Evolutionary conservation across 768 basidiomycete genomes (phyloP).

Genomic region (Lactarius psammicola): DNA sequence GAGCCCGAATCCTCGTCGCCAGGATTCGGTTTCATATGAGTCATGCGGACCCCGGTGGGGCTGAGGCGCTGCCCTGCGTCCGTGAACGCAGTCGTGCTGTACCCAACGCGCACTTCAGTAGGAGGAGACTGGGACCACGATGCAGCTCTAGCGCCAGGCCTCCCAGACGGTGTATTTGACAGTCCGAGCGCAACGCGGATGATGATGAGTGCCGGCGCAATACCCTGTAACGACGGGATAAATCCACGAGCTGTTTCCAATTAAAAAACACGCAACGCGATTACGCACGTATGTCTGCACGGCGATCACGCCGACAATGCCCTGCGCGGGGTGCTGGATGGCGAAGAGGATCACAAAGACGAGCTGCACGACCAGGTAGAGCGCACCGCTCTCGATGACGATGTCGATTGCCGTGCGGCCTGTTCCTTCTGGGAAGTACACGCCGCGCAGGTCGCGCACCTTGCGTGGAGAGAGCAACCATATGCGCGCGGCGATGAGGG

Average conservation of each 20-base stretch:
- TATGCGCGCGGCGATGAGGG: slow-evolving; percentile 43
- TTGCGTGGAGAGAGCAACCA: slow-evolving; percentile 33
- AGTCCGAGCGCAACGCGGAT: slow-evolving; percentile 18
- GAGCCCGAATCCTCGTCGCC: too few relatives aligned
- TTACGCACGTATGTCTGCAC: slow-evolving; percentile 42
- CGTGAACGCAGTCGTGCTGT: neutral
- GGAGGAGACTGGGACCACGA: neutral
- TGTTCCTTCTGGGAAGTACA: neutral
- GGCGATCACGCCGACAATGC: slow-evolving; percentile 39
- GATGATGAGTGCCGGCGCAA: slow-evolving; percentile 16
- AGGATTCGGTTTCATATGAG: slow-evolving; percentile 1
- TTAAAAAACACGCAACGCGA: neutral
- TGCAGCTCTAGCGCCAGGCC: too few relatives aligned
- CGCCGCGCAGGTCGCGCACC: slow-evolving; percentile 15
- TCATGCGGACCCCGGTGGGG: neutral
- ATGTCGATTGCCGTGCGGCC: slow-evolving; percentile 34
- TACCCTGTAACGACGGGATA: slow-evolving; percentile 9
- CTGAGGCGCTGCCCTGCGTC: neutral
- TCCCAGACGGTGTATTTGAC: neutral
- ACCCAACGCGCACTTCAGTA: slow-evolving; percentile 1
- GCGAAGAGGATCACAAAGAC: slow-evolving; percentile 43
- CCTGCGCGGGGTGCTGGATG: slow-evolving; percentile 36
- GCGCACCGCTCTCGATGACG: slow-evolving; percentile 41
- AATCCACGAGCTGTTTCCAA: neutral
- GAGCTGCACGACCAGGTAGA: slow-evolving; percentile 43